Conservation (phyloP, 768 basidiomycete species). For the Hypsizygus marmoreus region DNA sequence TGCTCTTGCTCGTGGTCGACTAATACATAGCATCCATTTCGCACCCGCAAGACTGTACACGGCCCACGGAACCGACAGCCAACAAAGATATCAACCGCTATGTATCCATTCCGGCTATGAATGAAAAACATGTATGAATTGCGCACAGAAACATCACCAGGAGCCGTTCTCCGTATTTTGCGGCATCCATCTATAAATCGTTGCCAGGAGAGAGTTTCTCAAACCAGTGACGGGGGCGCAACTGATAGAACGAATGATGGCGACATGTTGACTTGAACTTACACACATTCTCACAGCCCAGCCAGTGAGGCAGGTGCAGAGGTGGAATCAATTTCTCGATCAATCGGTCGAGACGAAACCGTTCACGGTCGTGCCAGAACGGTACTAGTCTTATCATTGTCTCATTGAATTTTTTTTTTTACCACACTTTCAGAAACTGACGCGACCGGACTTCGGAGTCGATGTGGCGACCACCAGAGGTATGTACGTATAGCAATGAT, state of each 20-base stretch:
- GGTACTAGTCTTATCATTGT: too few relatives aligned
- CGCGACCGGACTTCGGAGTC: too few relatives aligned
- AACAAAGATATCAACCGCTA: not conserved
- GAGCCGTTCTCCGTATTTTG: constrained; percentile 10
- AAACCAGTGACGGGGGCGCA: constrained; percentile 11
- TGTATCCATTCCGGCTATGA: not conserved
- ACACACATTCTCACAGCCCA: constrained; percentile 9
- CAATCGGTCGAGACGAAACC: constrained; percentile 15
- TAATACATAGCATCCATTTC: not conserved
- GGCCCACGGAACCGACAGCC: constrained; percentile 12
- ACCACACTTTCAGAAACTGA: too few relatives aligned
- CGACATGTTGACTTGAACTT: constrained; percentile 5
- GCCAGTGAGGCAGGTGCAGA: constrained; percentile 12
- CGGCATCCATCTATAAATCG: constrained; percentile 10
- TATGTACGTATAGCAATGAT: too few relatives aligned
- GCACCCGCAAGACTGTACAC: too few relatives aligned
- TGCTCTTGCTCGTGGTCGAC: constrained; percentile 5
- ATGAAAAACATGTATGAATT: too few relatives aligned
- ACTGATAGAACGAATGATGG: constrained; percentile 17
- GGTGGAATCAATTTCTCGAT: not conserved
- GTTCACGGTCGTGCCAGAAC: too few relatives aligned
- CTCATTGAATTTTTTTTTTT: too few relatives aligned
- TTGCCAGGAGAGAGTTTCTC: constrained; percentile 12
- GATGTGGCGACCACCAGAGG: too few relatives aligned
- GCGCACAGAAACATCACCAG: too few relatives aligned